These are phyloP conservation scores for Trichoderma sp. DNA, from an alignment of 2,329 filamentous ascomycete genomes.

Conservation along the genomic window DNA sequence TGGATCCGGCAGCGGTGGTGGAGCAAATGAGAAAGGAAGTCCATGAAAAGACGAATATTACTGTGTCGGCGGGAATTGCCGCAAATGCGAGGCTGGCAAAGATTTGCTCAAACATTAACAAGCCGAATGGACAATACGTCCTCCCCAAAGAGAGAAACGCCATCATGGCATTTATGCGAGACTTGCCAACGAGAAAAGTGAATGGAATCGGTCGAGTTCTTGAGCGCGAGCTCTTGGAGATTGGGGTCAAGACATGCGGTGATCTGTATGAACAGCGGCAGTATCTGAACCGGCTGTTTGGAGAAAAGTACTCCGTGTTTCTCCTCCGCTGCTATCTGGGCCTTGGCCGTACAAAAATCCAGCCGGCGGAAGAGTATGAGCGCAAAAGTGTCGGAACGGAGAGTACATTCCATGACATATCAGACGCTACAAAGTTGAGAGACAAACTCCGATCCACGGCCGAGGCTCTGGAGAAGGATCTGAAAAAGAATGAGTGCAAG, in stretches of 20 bases:
- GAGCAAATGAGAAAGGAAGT: constrained; percentile 75
- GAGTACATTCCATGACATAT: constrained; percentile 81
- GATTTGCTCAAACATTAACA: constrained; percentile 93
- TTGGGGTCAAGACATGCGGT: constrained; percentile 83
- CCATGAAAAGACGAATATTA: constrained; percentile 72
- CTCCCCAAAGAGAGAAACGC: constrained; percentile 67
- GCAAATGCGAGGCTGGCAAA: constrained; percentile 92
- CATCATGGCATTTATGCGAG: constrained; percentile 82
- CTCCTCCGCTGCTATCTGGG: constrained; percentile 81
- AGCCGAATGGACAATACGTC: constrained; percentile 88
- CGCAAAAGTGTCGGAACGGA: constrained; percentile 94
- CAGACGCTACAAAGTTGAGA: constrained; percentile 62
- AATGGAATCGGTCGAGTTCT: constrained; percentile 94
- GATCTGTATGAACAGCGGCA: constrained; percentile 78
- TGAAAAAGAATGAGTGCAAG: constrained; percentile 75
- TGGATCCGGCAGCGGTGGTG: constrained; percentile 70
- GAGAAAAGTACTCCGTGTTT: constrained; percentile 87
- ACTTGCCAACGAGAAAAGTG: constrained; percentile 81
- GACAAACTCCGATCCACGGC: constrained; percentile 78
- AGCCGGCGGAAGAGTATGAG: constrained; percentile 84
- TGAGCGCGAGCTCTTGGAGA: constrained; percentile 82
- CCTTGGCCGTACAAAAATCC: constrained; percentile 77
- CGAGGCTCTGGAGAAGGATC: constrained; percentile 81
- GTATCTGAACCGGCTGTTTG: constrained; percentile 74
- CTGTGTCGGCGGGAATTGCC: constrained; percentile 90